Conservation (phyloP, 2,329 filamentous ascomycete genomes). For the Aulographum hederae region DNA sequence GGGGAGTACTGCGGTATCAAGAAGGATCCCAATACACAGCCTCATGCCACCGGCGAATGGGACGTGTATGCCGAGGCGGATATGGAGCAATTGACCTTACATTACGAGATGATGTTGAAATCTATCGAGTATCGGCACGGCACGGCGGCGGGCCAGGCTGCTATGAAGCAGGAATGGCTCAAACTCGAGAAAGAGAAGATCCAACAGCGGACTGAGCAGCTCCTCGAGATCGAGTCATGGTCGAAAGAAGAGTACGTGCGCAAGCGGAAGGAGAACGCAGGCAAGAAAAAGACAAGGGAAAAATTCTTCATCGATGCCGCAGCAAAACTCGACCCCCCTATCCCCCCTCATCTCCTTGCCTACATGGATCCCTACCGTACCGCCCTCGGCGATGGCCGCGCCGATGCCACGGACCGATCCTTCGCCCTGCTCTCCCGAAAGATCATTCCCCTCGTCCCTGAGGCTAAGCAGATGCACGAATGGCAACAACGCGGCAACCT, state of each 20-base stretch:
- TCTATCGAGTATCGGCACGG: no score
- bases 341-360: neutral
- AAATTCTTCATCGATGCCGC: neutral
- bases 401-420: no score
- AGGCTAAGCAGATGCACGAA: neutral
- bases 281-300: neutral
- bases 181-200: no score
- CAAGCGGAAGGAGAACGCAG: neutral
- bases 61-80: neutral
- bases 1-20: no score
- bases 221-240: constrained; percentile 13
- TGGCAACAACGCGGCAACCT: neutral
- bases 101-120: no score
- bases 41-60: neutral
- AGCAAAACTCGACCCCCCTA: neutral
- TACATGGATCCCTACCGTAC: neutral
- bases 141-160: no score
- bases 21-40: neutral
- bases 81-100: neutral
- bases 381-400: neutral
- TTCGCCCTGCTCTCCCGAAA: neutral
- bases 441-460: neutral
- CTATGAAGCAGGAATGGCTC: no score
- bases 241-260: neutral
- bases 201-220: no score